Conservation (phyloP, 2,329 filamentous ascomycete genomes). For the Cryphonectria japonica region DNA sequence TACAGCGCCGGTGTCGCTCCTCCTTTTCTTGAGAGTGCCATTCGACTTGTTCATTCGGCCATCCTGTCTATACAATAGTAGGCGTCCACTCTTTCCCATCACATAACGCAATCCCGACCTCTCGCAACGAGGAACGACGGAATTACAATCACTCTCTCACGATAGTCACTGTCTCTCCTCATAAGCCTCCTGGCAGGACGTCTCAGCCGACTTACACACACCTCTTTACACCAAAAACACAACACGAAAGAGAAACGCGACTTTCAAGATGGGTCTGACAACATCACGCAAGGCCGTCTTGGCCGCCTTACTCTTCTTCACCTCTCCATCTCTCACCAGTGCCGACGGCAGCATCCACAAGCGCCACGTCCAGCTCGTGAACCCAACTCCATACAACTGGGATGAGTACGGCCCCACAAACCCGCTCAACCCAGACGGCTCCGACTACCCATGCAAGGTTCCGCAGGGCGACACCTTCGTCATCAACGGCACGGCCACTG, state of each 20-base stretch:
- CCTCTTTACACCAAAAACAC: neutral
- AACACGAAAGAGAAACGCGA: neutral
- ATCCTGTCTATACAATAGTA: neutral
- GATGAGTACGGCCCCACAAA: slow-evolving; percentile 51
- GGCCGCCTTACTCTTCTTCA: neutral
- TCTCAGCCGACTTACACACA: neutral
- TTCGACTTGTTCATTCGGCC: neutral
- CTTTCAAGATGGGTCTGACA: neutral
- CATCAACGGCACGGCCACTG: slow-evolving; percentile 48
- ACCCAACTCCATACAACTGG: slow-evolving; percentile 58
- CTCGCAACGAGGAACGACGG: neutral
- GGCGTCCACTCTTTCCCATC: neutral
- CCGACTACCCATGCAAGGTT: slow-evolving; percentile 72
- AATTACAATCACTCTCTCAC: neutral
- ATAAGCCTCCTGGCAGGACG: neutral
- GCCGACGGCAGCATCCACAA: neutral
- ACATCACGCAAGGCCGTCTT: neutral
- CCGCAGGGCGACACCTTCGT: slow-evolving; percentile 44
- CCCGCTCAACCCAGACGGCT: slow-evolving; percentile 59
- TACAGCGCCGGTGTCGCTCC: slow-evolving; percentile 8
- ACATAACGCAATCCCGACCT: neutral
- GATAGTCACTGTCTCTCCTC: neutral
- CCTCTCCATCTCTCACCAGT: neutral
- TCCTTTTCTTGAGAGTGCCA: too few species aligned
- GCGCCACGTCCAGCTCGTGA: slow-evolving; percentile 63